Conservation (phyloP, 441 rosid species). For the Gossypium trilobum region DNA sequence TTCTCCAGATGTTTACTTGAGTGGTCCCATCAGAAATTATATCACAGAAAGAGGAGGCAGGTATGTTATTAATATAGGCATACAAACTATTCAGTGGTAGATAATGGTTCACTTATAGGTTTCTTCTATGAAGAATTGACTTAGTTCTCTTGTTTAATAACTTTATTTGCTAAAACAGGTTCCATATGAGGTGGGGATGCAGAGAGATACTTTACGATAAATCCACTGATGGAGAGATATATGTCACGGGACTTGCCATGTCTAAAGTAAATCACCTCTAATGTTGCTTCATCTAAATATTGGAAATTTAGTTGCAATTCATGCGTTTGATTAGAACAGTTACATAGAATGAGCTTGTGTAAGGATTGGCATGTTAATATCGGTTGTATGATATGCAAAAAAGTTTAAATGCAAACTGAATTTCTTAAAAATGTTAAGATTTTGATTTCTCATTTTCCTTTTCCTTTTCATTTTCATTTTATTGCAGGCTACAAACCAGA, state of each 20-base stretch:
- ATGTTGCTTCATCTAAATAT: constrained; percentile 1
- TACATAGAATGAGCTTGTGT: neutral
- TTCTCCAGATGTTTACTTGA: constrained; percentile 86
- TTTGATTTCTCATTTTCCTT: neutral
- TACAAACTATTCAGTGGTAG: neutral
- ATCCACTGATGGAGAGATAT: constrained; percentile 53
- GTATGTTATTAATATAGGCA: constrained; percentile 25
- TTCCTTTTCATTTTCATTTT: neutral
- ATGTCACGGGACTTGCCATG: constrained; percentile 73
- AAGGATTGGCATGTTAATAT: neutral
- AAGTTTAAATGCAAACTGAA: neutral
- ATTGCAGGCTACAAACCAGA: constrained; percentile 72
- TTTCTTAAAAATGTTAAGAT: neutral
- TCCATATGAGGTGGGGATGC: constrained; percentile 98
- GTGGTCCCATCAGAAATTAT: constrained; percentile 87
- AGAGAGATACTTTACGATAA: constrained; percentile 69
- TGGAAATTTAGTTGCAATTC: neutral
- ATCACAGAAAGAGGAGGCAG: constrained; percentile 86
- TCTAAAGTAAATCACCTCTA: constrained; percentile 53
- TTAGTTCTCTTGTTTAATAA: neutral
- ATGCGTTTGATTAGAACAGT: constrained; percentile 13
- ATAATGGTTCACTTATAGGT: neutral
- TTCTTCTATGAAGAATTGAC: neutral
- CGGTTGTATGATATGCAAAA: neutral
- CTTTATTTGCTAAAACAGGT: constrained; percentile 46